Conservation (phyloP, 495 filamentous ascomycete species). For the Penicillium samsonianum region DNA sequence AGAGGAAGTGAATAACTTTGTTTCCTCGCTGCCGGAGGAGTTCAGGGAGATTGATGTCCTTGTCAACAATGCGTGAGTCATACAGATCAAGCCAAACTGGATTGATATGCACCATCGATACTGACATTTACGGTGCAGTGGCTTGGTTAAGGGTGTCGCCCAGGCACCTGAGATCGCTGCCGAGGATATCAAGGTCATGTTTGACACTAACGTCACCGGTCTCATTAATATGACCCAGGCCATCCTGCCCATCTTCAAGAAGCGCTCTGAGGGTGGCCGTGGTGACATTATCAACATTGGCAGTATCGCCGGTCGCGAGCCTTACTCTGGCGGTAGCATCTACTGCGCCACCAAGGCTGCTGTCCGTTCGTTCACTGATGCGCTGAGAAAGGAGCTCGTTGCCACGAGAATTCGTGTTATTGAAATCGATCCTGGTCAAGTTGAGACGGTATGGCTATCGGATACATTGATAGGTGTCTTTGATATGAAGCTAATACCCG, state of each 20-base stretch:
- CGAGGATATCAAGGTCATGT: slow-evolving; percentile 85
- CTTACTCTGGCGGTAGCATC: slow-evolving; percentile 87
- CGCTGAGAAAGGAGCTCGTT: slow-evolving; percentile 85
- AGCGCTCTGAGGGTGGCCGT: slow-evolving; percentile 70
- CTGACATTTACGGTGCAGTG: slow-evolving; percentile 49
- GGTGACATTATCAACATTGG: slow-evolving; percentile 98
- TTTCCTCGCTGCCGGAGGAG: slow-evolving; percentile 72
- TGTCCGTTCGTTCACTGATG: slow-evolving; percentile 84
- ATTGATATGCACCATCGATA: background rate
- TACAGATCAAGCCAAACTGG: background rate
- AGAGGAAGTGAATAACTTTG: slow-evolving; percentile 73
- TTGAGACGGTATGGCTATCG: slow-evolving; percentile 71
- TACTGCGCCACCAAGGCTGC: slow-evolving; percentile 98
- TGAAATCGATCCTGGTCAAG: slow-evolving; percentile 93
- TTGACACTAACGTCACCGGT: slow-evolving; percentile 89
- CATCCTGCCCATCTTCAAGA: slow-evolving; percentile 80
- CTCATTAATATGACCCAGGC: slow-evolving; percentile 98
- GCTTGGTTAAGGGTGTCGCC: slow-evolving; percentile 84
- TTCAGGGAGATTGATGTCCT: slow-evolving; percentile 86
- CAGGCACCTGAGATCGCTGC: slow-evolving; percentile 80
- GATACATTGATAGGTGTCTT: background rate
- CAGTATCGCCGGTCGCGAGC: slow-evolving; percentile 88
- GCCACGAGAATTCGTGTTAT: slow-evolving; percentile 84
- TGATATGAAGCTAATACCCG: background rate
- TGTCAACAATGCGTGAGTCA: slow-evolving; percentile 92